Evolutionary conservation across 225 moss, liverwort and hornwort genomes (phyloP), one percentile per base, ranked within the genome.

Genomic region (Ulota crispa): DNA sequence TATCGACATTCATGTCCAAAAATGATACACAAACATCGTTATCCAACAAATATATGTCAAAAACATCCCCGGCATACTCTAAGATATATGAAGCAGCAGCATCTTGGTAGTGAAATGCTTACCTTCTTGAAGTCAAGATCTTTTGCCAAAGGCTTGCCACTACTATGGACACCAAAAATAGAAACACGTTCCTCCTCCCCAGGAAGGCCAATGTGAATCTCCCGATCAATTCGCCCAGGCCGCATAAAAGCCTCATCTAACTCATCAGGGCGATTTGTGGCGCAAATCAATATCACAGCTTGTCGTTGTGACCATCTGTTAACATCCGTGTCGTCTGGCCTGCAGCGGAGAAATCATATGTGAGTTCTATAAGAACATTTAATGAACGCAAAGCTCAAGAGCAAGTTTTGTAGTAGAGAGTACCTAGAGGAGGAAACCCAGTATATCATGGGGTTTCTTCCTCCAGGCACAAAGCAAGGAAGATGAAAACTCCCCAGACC

Each of bases 241-340:
- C 92, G 88, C 92, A 92, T 57, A 34, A 99, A 93, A 54, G 88
- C 87, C 79, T 99, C 96, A 88, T 99, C 99, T 59, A 99, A 86
- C 78, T 99, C 99, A 86, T 99, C 99, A 24, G 99, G 96, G 69
- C 99, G 94, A 79, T 99, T 99, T 36, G 99, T 99, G 82, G 99
- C 99, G 86, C 96, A 94, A 31, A 99, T 99, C 80, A 99, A 76
- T 78, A 99, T 92, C 10, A 99, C 99, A 52, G 99, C 89, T 90
- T 99, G 99, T 68, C 99, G 96, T 81, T 30, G 87, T 64, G 99
- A 92, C 78, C 86, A 99, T 76, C 99, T 94, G 80, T 93, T 86
- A 21, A 99, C 90, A 85, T 99, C 96, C 55, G 99, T 96, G 64
- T 99, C 96, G 43, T 99, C 99, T 83, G 99, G 99, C 88, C 98